Percentiles rank a stretch among this genome's conserved stretches.
Evolutionary conservation across 306 rosid species (phyloP).

Genomic region (Vigna radiata): DNA sequence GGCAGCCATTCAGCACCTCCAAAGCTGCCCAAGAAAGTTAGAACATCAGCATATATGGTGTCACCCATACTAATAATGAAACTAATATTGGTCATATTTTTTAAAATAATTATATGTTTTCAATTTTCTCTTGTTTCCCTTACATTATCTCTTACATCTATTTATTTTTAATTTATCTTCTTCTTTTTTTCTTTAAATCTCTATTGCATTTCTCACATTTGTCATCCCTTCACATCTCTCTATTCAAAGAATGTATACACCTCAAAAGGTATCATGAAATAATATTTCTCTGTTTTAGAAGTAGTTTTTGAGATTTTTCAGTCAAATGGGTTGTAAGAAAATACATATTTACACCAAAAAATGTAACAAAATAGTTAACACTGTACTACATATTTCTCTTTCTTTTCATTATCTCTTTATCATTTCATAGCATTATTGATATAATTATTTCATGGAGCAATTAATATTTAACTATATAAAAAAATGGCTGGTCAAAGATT

Average conservation of each 20-base stretch:
- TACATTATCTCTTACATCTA: neutral
- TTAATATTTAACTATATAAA: neutral
- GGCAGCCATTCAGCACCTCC: constrained; percentile 2
- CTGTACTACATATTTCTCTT: neutral
- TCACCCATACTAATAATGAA: neutral
- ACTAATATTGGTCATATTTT: neutral
- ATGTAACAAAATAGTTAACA: neutral
- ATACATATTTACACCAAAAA: neutral
- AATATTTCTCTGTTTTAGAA: too few species aligned
- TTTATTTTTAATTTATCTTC: neutral
- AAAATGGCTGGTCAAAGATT: too few species aligned
- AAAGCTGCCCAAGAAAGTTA: neutral
- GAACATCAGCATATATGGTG: neutral
- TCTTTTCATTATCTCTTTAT: neutral
- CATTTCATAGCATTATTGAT: neutral
- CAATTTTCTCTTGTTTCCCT: neutral
- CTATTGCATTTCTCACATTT: neutral
- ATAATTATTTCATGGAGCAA: neutral
- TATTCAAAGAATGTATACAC: too few species aligned
- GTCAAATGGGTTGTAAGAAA: too few species aligned
- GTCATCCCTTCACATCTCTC: too few species aligned
- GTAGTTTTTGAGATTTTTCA: too few species aligned
- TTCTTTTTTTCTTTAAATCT: neutral
- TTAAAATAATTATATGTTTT: neutral
- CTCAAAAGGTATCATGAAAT: too few species aligned